Evolutionary conservation across 2,329 filamentous ascomycete species (phyloP), one percentile per base, ranked within the genome.

Genomic region (Alternaria sp.): DNA sequence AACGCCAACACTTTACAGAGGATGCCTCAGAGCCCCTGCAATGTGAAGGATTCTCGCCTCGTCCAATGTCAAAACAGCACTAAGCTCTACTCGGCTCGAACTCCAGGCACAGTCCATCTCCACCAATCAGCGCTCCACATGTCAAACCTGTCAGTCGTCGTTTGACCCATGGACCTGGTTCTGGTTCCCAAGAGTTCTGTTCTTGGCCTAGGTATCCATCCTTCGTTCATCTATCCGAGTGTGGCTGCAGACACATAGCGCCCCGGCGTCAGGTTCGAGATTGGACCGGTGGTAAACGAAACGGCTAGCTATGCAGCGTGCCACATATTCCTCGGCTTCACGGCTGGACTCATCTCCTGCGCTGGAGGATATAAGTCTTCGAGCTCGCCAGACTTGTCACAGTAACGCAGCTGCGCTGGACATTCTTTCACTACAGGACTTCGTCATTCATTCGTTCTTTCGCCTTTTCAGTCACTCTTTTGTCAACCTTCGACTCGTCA

Each of bases 331-430:
- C 58, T 43, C 56, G 64, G 60, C 56, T 64, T 61, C 61, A 71
- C 64, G 51, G 65, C 64, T 59, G 63, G 63, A 61, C 61, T 65
- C 63, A 60, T 61, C 54, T 59, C 45, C 59, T 55, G 21, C 55
- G 50, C n/a, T 18, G 45, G 37, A 37, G 45, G 50, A 68, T 74
- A 75, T 75, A 75, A 74, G 65, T 55, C 58, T 50, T 55, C 14
- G 33, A 47, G 54, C 61, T 65, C 62, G 58, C 49, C 53, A 62
- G 47, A 23, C 37, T 55, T 23, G 14, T 21, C 33, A 64, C 41
- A 57, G 57, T 65, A 71, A 66, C 72, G 71, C 73, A 75, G 72
- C 73, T 75, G 73, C 64, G 73, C 73, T 75, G 73, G 64, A 73
- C 71, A 69, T 69, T 75, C 72, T 64, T 73, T 73, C 68, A 64